A percentile compares a stretch with the other conserved stretches of the same genome.
phyloP scores from a whole-genome alignment of 192 early-diverging fungal genomes.

The Entomortierella chlamydospora region DNA sequence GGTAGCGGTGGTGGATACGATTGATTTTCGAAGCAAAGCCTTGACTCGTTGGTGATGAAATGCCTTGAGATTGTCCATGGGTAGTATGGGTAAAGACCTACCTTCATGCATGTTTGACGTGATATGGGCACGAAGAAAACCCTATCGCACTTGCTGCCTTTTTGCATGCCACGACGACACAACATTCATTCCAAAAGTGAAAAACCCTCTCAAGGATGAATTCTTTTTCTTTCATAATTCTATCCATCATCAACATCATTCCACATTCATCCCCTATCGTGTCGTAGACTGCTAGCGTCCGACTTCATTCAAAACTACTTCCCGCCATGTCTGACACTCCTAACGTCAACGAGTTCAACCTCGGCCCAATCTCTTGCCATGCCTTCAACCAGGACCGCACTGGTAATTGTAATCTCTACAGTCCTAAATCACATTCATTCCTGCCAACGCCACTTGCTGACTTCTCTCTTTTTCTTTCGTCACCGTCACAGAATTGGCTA shows the following conservation, averaged over 20 bases:
- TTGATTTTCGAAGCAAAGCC: not conserved
- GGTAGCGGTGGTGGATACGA: no score
- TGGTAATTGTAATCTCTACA: constrained; percentile 62
- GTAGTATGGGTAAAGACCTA: not conserved
- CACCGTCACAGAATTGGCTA: constrained; percentile 81
- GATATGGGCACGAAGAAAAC: not conserved
- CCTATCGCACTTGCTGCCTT: not conserved
- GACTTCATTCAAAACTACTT: not conserved
- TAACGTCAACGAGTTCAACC: constrained; percentile 57
- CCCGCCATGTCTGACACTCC: constrained; percentile 21
- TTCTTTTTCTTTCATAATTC: not conserved
- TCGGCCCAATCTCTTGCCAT: constrained; percentile 91
- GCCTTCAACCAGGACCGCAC: constrained; percentile 92
- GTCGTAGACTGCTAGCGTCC: constrained; percentile 58
- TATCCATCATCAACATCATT: constrained; percentile 7
- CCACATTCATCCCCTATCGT: not conserved
- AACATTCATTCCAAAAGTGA: not conserved
- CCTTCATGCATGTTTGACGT: no score
- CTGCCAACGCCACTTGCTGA: constrained; percentile 1
- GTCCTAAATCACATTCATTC: not conserved
- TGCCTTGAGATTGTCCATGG: constrained; percentile 1
- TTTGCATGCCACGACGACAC: not conserved
- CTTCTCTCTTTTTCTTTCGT: not conserved
- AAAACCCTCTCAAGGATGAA: not conserved
- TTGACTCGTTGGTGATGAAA: constrained; percentile 16